Conservation (phyloP, 2,329 filamentous ascomycete genomes). For the Verticillium isaacii region DNA sequence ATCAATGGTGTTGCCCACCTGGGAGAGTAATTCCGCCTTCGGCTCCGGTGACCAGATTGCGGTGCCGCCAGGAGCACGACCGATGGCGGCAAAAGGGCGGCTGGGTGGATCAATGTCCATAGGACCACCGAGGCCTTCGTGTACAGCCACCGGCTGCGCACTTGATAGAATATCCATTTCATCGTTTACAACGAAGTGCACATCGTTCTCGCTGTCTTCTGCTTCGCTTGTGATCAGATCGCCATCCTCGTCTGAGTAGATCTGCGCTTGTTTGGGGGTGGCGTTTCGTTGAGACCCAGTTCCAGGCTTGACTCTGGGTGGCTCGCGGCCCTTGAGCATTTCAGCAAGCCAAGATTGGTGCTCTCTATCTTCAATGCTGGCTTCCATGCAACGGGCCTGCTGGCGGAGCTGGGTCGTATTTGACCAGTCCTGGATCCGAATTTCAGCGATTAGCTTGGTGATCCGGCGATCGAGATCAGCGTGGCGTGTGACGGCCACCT, state of each 20-base stretch:
- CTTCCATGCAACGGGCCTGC: conserved; percentile 57
- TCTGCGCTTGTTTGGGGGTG: not conserved
- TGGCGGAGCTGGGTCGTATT: conserved; percentile 45
- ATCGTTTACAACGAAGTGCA: conserved; percentile 44
- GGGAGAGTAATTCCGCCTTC: not conserved
- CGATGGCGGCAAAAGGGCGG: not conserved
- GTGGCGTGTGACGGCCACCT: conserved; percentile 35
- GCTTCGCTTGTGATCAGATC: conserved; percentile 46
- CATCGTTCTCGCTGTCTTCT: conserved; percentile 33
- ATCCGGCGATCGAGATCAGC: conserved; percentile 46
- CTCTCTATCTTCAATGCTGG: conserved; percentile 58
- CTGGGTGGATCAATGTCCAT: not conserved
- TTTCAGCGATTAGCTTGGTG: conserved; percentile 46
- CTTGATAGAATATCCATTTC: not conserved
- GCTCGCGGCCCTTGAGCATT: conserved; percentile 37
- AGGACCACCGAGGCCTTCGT: not conserved
- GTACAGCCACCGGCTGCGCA: not conserved
- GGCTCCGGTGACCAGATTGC: not conserved
- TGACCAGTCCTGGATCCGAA: conserved; percentile 48
- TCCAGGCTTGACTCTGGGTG: conserved; percentile 23
- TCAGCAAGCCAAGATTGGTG: conserved; percentile 45
- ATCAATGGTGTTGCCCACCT: conserved; percentile 5
- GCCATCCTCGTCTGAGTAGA: conserved; percentile 30
- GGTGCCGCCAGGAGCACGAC: not conserved
- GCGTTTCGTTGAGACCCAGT: not conserved